phyloP scores from a whole-genome alignment of 1,139 yeast genomes.

The Saccharomycopsis phalli region DNA sequence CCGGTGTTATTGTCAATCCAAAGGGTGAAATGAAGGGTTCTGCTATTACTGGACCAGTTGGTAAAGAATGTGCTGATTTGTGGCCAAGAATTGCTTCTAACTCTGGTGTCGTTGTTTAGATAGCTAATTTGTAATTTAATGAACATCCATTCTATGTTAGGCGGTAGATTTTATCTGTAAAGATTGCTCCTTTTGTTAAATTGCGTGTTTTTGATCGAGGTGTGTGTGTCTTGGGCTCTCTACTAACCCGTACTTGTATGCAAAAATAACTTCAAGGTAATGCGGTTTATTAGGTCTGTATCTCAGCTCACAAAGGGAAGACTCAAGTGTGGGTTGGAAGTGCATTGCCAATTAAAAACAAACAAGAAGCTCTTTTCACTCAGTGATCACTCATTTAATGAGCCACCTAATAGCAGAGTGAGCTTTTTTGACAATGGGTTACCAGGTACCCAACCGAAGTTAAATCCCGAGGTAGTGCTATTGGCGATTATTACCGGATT shows the following conservation, averaged over 20 bases:
- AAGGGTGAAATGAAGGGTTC: conserved; percentile 99
- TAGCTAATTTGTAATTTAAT: conserved; percentile 19
- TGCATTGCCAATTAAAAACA: conserved; percentile 83
- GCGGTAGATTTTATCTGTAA: too few species aligned
- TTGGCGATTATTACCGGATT: conserved; percentile 67
- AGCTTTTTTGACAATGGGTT: conserved; percentile 79
- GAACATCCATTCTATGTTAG: too few species aligned
- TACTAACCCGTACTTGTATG: too few species aligned
- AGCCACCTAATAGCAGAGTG: conserved; percentile 59
- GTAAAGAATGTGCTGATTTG: conserved; percentile 99
- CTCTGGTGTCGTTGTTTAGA: conserved; percentile 99
- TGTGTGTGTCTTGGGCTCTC: too few species aligned
- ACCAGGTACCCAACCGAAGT: conserved; percentile 87
- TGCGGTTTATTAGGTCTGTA: too few species aligned
- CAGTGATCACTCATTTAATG: conserved; percentile 34
- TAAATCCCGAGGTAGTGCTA: conserved; percentile 68
- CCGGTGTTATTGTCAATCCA: conserved; percentile 99
- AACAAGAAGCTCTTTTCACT: conserved; percentile 65
- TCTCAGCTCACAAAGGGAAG: too few species aligned
- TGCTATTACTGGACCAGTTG: conserved; percentile 99
- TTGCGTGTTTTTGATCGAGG: too few species aligned
- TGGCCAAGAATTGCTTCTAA: conserved; percentile 99
- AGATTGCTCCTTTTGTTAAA: too few species aligned
- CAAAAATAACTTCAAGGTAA: too few species aligned
- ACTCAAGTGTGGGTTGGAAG: conserved; percentile 83